Percentiles rank a stretch among this genome's conserved stretches.
Conservation (phyloP, 2,329 filamentous ascomycete species). For the Phyllosticta paracitricarpa region DNA sequence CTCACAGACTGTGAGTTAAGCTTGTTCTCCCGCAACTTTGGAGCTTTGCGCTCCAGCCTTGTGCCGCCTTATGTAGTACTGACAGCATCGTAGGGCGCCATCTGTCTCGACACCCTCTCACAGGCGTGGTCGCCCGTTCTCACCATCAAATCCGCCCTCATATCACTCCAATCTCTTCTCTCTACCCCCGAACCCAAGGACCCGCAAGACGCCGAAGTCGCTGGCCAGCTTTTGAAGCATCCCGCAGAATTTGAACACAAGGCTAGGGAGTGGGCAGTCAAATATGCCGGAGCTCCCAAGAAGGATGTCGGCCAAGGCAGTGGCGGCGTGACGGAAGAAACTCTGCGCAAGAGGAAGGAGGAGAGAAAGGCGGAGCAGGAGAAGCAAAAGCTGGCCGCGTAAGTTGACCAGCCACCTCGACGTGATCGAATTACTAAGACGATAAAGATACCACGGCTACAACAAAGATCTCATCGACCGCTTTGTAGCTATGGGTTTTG, state of each 20-base stretch:
- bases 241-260: conserved; percentile 70
- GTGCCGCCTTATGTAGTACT: conserved; percentile 14
- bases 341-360: conserved; percentile 46
- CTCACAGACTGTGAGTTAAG: conserved; percentile 67
- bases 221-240: conserved; percentile 73
- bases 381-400: conserved; percentile 46
- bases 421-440: neutral
- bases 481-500: conserved; percentile 87
- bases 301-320: conserved; percentile 44
- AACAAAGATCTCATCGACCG: conserved; percentile 72
- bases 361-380: conserved; percentile 49
- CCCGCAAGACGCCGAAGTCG: conserved; percentile 92
- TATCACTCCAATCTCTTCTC: conserved; percentile 87
- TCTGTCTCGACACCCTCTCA: conserved; percentile 88
- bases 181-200: conserved; percentile 92
- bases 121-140: conserved; percentile 90
- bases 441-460: conserved; percentile 72
- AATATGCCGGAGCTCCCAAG: conserved; percentile 66
- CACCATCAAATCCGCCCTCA: conserved; percentile 88
- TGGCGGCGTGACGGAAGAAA: conserved; percentile 43
- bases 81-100: conserved; percentile 60
- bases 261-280: conserved; percentile 84
- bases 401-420: conserved; percentile 18
- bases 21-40: neutral
- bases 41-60: neutral